A percentile compares a stretch with the other conserved stretches of the same genome.
These are phyloP conservation scores for Paxillus involutus DNA, from an alignment of 768 basidiomycete genomes.

Conservation along the genomic window DNA sequence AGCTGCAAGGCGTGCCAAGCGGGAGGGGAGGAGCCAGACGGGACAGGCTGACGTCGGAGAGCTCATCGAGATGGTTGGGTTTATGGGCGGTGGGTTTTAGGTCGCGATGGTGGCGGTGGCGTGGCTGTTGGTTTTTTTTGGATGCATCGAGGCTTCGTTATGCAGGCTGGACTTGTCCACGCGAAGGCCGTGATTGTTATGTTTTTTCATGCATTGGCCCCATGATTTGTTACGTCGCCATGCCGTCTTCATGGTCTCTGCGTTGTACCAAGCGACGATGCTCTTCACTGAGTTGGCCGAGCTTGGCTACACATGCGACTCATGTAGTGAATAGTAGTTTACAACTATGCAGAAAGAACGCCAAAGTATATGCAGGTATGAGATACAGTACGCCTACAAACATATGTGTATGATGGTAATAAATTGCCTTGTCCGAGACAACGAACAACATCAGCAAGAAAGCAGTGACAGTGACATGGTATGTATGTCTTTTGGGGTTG, in stretches of 20 bases:
- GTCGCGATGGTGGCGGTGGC: background rate
- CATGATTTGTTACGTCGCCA: background rate
- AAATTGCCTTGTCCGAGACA: no score
- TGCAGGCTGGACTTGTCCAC: background rate
- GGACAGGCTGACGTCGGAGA: slow-evolving; percentile 16
- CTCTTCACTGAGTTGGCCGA: background rate
- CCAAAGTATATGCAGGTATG: background rate
- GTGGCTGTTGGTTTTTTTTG: background rate
- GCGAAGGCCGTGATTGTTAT: background rate
- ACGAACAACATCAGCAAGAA: no score
- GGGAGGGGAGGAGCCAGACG: slow-evolving; percentile 13
- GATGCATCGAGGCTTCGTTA: background rate
- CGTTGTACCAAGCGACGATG: background rate
- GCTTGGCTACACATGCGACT: background rate
- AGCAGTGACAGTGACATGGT: no score
- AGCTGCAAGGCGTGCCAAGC: slow-evolving; percentile 26
- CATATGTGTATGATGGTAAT: no score
- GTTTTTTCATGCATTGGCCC: background rate
- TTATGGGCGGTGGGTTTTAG: slow-evolving; percentile 10
- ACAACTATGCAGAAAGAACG: background rate
- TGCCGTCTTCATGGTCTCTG: background rate
- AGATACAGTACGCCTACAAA: background rate
- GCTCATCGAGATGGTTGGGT: slow-evolving; percentile 31
- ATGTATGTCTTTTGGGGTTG: no score
- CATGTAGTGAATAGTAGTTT: background rate